Percentiles rank a stretch among this genome's conserved stretches.
These are phyloP conservation scores for Fusarium longipes DNA, from an alignment of 2,329 filamentous ascomycete genomes.

Conservation along the genomic window DNA sequence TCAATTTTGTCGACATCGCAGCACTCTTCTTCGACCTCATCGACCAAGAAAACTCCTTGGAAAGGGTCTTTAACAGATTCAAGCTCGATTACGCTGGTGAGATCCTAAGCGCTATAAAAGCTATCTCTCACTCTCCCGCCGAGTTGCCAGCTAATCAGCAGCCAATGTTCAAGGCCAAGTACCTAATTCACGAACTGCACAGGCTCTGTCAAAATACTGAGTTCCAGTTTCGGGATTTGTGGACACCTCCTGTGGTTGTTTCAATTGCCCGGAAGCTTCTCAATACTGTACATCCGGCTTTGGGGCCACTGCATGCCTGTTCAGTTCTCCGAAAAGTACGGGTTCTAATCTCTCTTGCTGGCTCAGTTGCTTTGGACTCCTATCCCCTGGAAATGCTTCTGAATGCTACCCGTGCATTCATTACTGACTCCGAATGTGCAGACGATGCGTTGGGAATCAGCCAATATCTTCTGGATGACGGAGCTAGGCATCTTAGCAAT, in stretches of 20 bases:
- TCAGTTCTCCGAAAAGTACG: conserved; percentile 87
- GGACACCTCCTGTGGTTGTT: conserved; percentile 79
- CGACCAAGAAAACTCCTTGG: conserved; percentile 79
- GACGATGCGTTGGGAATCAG: conserved; percentile 90
- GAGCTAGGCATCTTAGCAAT: conserved; percentile 70
- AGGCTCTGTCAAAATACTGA: conserved; percentile 80
- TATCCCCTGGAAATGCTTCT: conserved; percentile 94
- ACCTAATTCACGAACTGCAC: conserved; percentile 78
- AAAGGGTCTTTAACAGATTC: conserved; percentile 72
- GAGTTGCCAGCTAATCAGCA: conserved; percentile 82
- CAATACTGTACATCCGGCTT: conserved; percentile 81
- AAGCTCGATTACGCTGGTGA: conserved; percentile 70
- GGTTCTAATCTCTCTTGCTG: conserved; percentile 82
- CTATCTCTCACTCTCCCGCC: conserved; percentile 72
- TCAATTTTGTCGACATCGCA: conserved; percentile 81
- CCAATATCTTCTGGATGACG: conserved; percentile 81
- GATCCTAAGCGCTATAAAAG: conserved; percentile 75
- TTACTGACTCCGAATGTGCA: conserved; percentile 86
- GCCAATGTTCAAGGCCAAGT: conserved; percentile 84
- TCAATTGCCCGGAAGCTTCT: conserved; percentile 82
- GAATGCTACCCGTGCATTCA: conserved; percentile 79
- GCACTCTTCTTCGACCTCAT: conserved; percentile 80
- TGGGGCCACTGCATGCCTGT: conserved; percentile 89
- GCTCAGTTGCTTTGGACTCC: conserved; percentile 74
- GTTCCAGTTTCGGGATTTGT: conserved; percentile 73